Evolutionary conservation across 371 early-diverging fungal genomes (phyloP).

Genomic region (Mortierella sp.): DNA sequence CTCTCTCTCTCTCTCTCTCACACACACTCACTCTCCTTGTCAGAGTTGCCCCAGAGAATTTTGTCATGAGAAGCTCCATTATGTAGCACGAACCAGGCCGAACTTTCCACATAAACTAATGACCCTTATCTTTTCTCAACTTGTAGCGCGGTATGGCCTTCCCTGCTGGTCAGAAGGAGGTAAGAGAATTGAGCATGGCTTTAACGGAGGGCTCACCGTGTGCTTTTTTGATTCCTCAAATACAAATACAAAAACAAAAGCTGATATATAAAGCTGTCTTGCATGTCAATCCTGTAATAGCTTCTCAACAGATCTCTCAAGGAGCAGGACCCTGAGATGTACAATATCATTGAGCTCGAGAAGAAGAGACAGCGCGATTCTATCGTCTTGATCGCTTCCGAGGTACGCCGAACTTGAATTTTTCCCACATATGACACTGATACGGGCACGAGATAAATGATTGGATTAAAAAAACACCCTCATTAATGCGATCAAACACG

Average conservation of each 20-base stretch:
- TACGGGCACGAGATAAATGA: not conserved
- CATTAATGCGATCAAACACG: not conserved
- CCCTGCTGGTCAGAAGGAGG: slow-evolving; percentile 75
- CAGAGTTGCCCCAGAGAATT: too few species aligned
- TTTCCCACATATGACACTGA: not conserved
- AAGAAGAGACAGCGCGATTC: slow-evolving; percentile 96
- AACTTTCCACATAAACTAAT: too few species aligned
- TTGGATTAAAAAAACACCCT: not conserved
- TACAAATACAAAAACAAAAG: not conserved
- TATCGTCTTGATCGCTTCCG: slow-evolving; percentile 97
- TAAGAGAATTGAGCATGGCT: slow-evolving; percentile 38
- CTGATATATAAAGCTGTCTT: not conserved
- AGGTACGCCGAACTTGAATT: slow-evolving; percentile 55
- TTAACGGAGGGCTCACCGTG: not conserved
- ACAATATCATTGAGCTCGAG: slow-evolving; percentile 95
- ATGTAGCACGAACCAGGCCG: too few species aligned
- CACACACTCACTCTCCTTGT: too few species aligned
- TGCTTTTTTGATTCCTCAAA: not conserved
- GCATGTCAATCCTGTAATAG: slow-evolving; percentile 29
- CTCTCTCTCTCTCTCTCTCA: too few species aligned
- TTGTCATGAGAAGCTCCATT: too few species aligned
- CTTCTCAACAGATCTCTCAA: slow-evolving; percentile 78
- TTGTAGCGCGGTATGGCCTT: slow-evolving; percentile 70
- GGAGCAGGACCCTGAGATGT: slow-evolving; percentile 93
- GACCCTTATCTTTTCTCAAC: not conserved